Conservation (phyloP, 345 rosid genomes). For the Salix dunnii region DNA sequence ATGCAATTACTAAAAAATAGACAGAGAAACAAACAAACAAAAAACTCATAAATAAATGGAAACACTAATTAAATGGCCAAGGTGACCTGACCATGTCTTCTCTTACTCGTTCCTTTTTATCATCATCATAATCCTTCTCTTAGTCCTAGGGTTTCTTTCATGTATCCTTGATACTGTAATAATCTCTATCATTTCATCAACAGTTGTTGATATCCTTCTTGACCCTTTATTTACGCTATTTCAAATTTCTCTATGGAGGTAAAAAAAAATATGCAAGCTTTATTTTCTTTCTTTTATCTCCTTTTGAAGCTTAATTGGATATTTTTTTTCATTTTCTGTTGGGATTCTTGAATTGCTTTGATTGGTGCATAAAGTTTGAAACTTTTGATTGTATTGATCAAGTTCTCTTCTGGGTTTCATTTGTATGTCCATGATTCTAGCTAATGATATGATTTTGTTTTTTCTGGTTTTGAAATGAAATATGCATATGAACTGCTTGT, state of each 20-base stretch:
- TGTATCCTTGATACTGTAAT: conserved; percentile 25
- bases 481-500: background rate
- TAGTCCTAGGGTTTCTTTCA: conserved; percentile 38
- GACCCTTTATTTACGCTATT: conserved; percentile 30
- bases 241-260: conserved; percentile 43
- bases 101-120: background rate
- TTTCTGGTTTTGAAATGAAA: background rate
- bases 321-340: background rate
- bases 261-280: background rate
- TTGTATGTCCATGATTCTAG: background rate
- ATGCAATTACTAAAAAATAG: conserved; percentile 4
- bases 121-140: conserved; percentile 17
- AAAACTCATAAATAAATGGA: conserved; percentile 11
- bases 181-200: conserved; percentile 16
- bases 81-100: conserved; percentile 16
- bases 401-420: conserved; percentile 16
- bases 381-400: background rate
- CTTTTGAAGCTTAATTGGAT: background rate
- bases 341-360: background rate
- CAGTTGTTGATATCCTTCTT: conserved; percentile 29
- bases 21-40: conserved; percentile 7
- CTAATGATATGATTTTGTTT: background rate
- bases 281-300: background rate
- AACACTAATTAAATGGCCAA: conserved; percentile 19
- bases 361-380: conserved; percentile 4